Evolutionary conservation across 2,329 filamentous ascomycete genomes (phyloP), one percentile per base, ranked within the genome.

Genomic region (Xylariaceae sp.): DNA sequence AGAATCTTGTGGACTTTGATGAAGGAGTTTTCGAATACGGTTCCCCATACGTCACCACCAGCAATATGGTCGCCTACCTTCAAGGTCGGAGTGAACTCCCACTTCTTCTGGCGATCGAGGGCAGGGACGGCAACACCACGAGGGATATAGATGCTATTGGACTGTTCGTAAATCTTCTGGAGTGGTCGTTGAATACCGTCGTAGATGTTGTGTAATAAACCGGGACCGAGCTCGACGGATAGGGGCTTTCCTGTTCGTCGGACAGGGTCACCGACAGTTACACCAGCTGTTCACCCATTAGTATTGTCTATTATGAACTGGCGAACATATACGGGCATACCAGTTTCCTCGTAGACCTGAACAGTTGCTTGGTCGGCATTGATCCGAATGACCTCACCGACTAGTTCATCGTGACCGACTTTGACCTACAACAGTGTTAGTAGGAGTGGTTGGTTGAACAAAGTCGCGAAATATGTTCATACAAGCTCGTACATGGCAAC

Each of bases 401-500:
- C 90, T 59, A 99, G 87, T 73, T 89, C 86, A 73, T 96, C 92
- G 74, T 96, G 87, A 69, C 95, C 93, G 69, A 99, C 94, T 80
- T 85, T 90, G 75, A 96, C 93, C 91, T 94, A 70, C 43, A 11
- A 29, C 28, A 39, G 59, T n/a, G 64, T 63, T 50, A 56, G 46
- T 43, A 60, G 23, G 28, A 21, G 37, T 19, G 31, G 12, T 3
- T 16, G 34, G 9, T 9, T 5, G 37, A 26, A 19, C 19, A 46
- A 23, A 21, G 8, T 23, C n/a, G 34, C 23, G 24, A 36, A n/a
- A 21, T 17, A 19, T 19, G 37, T 45, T 76, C 87, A 69, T 82
- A 92, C 92, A 81, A 99, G 84, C 81, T 99, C 95, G 87, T 98
- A 97, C 95, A 99, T 99, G 77, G 95, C 93, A 84, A 95, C 95